A percentile compares a stretch with the other conserved stretches of the same genome.
Conservation (phyloP, 139 green algal species). For the Micractinium conductrix region DNA sequence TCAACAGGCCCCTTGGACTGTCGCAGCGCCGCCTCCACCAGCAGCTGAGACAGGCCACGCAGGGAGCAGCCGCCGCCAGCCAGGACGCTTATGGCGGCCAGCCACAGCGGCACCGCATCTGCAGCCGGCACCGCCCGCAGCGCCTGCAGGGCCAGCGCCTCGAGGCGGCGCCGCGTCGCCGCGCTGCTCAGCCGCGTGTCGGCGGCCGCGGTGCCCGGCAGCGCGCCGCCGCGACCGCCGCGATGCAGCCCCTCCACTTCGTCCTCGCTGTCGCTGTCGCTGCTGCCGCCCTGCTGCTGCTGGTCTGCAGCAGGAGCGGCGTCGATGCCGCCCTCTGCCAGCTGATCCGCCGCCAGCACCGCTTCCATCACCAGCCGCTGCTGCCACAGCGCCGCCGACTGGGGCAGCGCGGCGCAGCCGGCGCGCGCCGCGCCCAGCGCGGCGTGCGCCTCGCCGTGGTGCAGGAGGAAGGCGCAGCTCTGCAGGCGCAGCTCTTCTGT, state of each 20-base stretch:
- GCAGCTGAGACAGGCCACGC: background rate
- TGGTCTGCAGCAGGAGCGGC: background rate
- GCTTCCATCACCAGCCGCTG: slow-evolving; percentile 51
- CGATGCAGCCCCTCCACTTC: slow-evolving; percentile 25
- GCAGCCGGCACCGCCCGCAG: slow-evolving; percentile 38
- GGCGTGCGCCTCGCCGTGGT: slow-evolving; percentile 32
- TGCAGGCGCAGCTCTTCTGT: slow-evolving; percentile 42
- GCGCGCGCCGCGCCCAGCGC: slow-evolving; percentile 45
- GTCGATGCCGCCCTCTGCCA: background rate
- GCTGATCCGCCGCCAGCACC: background rate
- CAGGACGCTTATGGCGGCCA: slow-evolving; percentile 2
- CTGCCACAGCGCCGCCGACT: slow-evolving; percentile 46
- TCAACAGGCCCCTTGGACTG: slow-evolving; percentile 11
- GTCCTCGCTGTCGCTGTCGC: slow-evolving; percentile 3
- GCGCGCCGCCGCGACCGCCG: background rate
- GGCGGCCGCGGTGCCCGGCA: background rate
- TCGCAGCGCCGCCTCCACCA: slow-evolving; percentile 4
- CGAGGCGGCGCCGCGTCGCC: background rate
- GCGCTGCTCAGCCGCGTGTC: background rate
- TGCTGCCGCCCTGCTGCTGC: background rate
- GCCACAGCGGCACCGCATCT: slow-evolving; percentile 35
- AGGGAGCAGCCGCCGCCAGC: background rate
- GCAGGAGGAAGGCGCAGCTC: slow-evolving; percentile 47
- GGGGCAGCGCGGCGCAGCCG: slow-evolving; percentile 41
- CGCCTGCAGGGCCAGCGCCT: slow-evolving; percentile 26